A percentile compares a stretch with the other conserved stretches of the same genome.
These are phyloP conservation scores for Aspergillus sp. DNA, from an alignment of 2,329 filamentous ascomycete genomes.

Conservation along the genomic window DNA sequence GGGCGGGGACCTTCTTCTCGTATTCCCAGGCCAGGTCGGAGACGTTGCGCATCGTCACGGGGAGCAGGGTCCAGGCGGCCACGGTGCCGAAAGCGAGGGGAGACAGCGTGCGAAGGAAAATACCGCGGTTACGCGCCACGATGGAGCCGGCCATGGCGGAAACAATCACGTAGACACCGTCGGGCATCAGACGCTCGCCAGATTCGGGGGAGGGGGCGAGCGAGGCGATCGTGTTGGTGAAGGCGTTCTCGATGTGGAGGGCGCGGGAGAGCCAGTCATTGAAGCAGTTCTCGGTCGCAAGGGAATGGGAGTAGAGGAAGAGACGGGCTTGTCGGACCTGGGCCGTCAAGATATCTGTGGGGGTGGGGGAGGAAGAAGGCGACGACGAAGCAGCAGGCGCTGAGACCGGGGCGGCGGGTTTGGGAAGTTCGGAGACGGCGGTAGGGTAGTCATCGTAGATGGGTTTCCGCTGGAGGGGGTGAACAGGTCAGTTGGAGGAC, in stretches of 20 bases:
- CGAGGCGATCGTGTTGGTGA: slow-evolving; percentile 84
- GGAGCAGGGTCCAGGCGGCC: slow-evolving; percentile 80
- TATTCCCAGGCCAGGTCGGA: slow-evolving; percentile 86
- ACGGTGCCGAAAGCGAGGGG: slow-evolving; percentile 78
- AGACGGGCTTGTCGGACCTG: slow-evolving; percentile 80
- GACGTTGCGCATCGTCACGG: slow-evolving; percentile 86
- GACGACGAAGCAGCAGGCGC: slow-evolving; percentile 27
- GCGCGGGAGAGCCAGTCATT: slow-evolving; percentile 78
- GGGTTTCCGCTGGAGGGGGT: slow-evolving; percentile 36
- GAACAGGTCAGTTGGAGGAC: background rate
- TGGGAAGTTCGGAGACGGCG: slow-evolving; percentile 28
- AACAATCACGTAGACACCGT: slow-evolving; percentile 87
- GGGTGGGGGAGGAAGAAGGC: slow-evolving; percentile 59
- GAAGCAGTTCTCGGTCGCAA: slow-evolving; percentile 74
- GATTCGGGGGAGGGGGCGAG: slow-evolving; percentile 82
- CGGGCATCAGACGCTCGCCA: slow-evolving; percentile 86
- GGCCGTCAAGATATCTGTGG: slow-evolving; percentile 82
- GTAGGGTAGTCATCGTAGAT: slow-evolving; percentile 44
- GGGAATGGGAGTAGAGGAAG: slow-evolving; percentile 73
- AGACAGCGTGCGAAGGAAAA: slow-evolving; percentile 73
- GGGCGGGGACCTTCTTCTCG: slow-evolving; percentile 80
- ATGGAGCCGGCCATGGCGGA: slow-evolving; percentile 95
- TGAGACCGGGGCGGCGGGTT: slow-evolving; percentile 18
- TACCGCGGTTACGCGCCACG: slow-evolving; percentile 79
- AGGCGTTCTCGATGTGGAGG: slow-evolving; percentile 81